phyloP scores from a whole-genome alignment of 352 stramenopile genomes.

The Phytopythium oedochilum region DNA sequence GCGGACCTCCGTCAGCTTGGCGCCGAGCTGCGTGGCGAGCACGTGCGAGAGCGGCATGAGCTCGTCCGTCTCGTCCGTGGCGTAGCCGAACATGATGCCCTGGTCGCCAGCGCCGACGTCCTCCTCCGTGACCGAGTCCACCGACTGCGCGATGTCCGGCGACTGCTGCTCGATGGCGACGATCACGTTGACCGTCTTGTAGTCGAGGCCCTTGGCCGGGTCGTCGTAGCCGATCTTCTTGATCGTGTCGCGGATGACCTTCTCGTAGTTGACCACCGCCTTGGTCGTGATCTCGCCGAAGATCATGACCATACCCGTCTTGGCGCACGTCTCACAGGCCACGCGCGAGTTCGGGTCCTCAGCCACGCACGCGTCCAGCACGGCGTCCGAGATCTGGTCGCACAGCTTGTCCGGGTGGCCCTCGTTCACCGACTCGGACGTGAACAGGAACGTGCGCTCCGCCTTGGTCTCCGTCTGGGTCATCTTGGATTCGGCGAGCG shows the following conservation, averaged over 20 bases:
- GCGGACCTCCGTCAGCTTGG: constrained; percentile 96
- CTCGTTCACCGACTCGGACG: constrained; percentile 99
- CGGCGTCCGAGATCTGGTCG: constrained; percentile 98
- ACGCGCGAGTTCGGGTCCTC: constrained; percentile 98
- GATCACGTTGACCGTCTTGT: constrained; percentile 99
- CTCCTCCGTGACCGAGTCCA: constrained; percentile 95
- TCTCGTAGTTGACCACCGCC: constrained; percentile 99
- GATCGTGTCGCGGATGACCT: constrained; percentile 98
- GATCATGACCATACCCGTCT: constrained; percentile 99
- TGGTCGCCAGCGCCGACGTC: constrained; percentile 99
- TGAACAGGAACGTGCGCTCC: constrained; percentile 93
- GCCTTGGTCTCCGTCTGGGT: constrained; percentile 41
- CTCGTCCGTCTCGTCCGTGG: constrained; percentile 96
- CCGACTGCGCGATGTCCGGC: constrained; percentile 98
- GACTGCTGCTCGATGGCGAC: constrained; percentile 99
- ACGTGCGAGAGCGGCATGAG: constrained; percentile 98
- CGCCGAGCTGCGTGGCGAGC: constrained; percentile 95
- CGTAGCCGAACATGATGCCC: constrained; percentile 93
- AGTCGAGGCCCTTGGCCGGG: constrained; percentile 98
- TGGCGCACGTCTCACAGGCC: constrained; percentile 98
- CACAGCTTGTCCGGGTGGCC: constrained; percentile 98
- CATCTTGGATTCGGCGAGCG: constrained; percentile 24
- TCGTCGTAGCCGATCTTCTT: constrained; percentile 99
- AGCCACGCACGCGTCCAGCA: constrained; percentile 97
- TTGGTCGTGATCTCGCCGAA: constrained; percentile 99